Base-by-base conservation (phyloP, 345 rosid species). In the Linum lewisii region DNA sequence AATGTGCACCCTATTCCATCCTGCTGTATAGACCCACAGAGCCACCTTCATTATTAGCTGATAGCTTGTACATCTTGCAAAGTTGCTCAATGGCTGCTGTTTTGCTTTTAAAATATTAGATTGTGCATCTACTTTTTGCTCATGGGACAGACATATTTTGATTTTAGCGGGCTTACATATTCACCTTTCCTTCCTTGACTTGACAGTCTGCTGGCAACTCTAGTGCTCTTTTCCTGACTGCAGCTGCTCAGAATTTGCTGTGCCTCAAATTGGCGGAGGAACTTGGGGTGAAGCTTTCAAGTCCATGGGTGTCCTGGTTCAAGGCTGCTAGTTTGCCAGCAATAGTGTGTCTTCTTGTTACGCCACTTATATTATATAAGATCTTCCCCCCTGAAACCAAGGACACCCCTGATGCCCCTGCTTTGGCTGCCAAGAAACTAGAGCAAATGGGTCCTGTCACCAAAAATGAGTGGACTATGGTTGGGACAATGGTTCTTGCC, bases 231-330 rank as follows among this genome's bases (percentile, higher is more conserved):
- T 93, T 89, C 78, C 81, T 93, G 50, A 93, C 99, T 53, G 97
- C 97, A 26, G 91, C 99, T 38, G 99, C 97, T 56, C 99, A 89
- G 72, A 93, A 93, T 71, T 77, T 93, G 73, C 74, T 93, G 51
- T 89, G 95, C 65, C 91, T 93, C 58, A 93, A 93, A 77, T 61
- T 93, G 67, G 99, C 97, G 0, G 95, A 85, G 85, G 97, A 87
- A 72, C 85, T 93, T 61, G 99, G 99, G 54, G 87, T 93, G 54
- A 68, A 79, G 11, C 67, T 93, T 59, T 22, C 86, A 51, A 85
- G 67, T 70, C 99, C 99, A 24, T 93, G 99, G 99, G 78, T 93
- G 63, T 78, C 89, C 51, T 93, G 97, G 99, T 87, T 93, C 67
- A 89, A 87, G 75, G 97, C 92, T 8, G 94, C 99, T 59, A 80